phyloP scores from a whole-genome alignment of 2,329 filamentous ascomycete species.

The Fusarium sp. region DNA sequence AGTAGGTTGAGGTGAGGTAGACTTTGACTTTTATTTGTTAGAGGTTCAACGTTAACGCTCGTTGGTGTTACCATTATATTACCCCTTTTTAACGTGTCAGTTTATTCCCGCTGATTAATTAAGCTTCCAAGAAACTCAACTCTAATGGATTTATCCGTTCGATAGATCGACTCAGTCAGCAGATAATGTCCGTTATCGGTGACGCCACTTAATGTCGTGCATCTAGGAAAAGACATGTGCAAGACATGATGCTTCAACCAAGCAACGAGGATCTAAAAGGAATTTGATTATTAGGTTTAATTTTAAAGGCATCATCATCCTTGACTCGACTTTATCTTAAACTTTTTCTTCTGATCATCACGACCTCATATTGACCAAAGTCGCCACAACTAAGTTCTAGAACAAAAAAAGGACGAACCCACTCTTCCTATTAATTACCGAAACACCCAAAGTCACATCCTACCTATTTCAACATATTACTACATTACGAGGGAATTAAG shows the following conservation, averaged over 20 bases:
- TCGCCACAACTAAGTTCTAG: not conserved
- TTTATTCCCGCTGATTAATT: not conserved
- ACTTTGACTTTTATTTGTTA: not conserved
- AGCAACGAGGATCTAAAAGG: slow-evolving; percentile 2
- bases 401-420: not conserved
- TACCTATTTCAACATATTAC: not conserved
- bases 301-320: not conserved
- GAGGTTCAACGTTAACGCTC: not conserved
- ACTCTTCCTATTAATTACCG: not conserved
- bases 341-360: not conserved
- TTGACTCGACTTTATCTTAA: not conserved
- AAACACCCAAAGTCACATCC: slow-evolving; percentile 1
- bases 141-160: not conserved
- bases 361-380: slow-evolving; percentile 2
- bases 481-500: not conserved
- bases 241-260: not conserved
- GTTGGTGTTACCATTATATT: not conserved
- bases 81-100: not conserved
- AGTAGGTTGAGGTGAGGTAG: not conserved
- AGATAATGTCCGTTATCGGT: slow-evolving; percentile 36
- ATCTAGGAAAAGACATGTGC: slow-evolving; percentile 11
- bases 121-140: not conserved
- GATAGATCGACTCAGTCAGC: not conserved
- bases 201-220: slow-evolving; percentile 30
- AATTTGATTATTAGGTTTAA: not conserved